phyloP scores from a whole-genome alignment of 2,329 filamentous ascomycete species.

The Ceratocystis cubensis region DNA sequence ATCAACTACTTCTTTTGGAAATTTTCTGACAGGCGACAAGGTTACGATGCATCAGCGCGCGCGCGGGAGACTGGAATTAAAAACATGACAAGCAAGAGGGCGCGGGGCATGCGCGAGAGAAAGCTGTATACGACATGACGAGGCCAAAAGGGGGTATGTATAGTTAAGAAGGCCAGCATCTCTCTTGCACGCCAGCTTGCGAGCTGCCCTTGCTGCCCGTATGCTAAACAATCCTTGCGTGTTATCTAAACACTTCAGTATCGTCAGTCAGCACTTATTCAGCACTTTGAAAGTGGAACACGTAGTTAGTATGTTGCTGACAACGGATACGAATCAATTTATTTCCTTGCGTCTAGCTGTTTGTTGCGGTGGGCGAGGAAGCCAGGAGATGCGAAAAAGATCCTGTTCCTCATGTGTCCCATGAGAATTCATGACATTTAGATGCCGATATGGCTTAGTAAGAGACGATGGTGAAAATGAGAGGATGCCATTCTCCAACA shows the following conservation, averaged over 20 bases:
- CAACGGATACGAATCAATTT: not conserved
- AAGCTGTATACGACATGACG: not conserved
- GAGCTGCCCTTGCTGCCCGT: not conserved
- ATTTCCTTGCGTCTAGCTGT: not conserved
- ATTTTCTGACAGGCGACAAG: not conserved
- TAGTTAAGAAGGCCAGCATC: not conserved
- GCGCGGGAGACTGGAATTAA: not conserved
- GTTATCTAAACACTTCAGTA: not conserved
- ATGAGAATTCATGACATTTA: not conserved
- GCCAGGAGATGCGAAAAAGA: not conserved
- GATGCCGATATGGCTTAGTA: not conserved
- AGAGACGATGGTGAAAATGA: not conserved
- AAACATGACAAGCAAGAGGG: not conserved
- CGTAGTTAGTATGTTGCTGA: not conserved
- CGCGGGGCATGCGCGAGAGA: not conserved
- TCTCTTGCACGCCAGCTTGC: not conserved
- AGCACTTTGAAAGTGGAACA: slow-evolving; percentile 8
- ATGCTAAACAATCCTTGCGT: not conserved
- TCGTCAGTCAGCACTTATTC: slow-evolving; percentile 18
- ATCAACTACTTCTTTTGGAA: too few relatives aligned
- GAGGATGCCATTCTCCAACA: not conserved
- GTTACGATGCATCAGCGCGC: not conserved
- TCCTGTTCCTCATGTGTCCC: not conserved
- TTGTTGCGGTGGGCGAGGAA: too few relatives aligned
- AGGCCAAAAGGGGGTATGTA: not conserved